These are phyloP conservation scores for Takakia lepidozioides DNA, from an alignment of 225 moss, liverwort and hornwort species.

Conservation along the genomic window DNA sequence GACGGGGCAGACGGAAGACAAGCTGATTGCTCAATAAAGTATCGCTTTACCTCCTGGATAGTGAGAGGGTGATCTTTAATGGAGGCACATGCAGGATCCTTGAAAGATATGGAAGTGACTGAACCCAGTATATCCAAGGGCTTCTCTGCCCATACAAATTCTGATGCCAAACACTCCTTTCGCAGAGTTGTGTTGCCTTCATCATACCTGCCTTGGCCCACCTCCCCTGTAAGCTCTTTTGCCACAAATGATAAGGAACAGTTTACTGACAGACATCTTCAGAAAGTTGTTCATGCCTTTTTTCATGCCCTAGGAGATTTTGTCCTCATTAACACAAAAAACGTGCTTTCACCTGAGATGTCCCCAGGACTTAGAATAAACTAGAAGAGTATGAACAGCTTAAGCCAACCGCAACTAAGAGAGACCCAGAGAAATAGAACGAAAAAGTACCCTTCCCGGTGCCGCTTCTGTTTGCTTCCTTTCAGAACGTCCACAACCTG, in stretches of 20 bases:
- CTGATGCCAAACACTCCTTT: conserved; percentile 66
- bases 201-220: conserved; percentile 50
- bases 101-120: conserved; percentile 73
- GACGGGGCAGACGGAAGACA: too few species aligned
- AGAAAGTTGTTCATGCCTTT: too few species aligned
- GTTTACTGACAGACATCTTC: too few species aligned
- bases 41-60: conserved; percentile 61
- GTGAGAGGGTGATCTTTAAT: conserved; percentile 60
- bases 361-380: too few species aligned
- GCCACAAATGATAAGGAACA: too few species aligned
- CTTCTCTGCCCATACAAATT: conserved; percentile 90
- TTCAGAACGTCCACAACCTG: conserved; percentile 84
- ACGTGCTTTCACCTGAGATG: too few species aligned
- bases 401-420: too few species aligned
- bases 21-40: not conserved
- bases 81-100: conserved; percentile 38
- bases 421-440: not conserved
- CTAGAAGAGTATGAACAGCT: too few species aligned
- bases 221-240: conserved; percentile 4
- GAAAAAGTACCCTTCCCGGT: conserved; percentile 75
- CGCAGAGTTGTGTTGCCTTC: conserved; percentile 81
- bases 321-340: too few species aligned
- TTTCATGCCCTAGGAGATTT: too few species aligned
- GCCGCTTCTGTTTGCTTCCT: conserved; percentile 84
- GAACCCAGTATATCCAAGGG: conserved; percentile 89